Evolutionary conservation across 768 basidiomycete genomes (phyloP).

Genomic region (Amanita molliuscula): DNA sequence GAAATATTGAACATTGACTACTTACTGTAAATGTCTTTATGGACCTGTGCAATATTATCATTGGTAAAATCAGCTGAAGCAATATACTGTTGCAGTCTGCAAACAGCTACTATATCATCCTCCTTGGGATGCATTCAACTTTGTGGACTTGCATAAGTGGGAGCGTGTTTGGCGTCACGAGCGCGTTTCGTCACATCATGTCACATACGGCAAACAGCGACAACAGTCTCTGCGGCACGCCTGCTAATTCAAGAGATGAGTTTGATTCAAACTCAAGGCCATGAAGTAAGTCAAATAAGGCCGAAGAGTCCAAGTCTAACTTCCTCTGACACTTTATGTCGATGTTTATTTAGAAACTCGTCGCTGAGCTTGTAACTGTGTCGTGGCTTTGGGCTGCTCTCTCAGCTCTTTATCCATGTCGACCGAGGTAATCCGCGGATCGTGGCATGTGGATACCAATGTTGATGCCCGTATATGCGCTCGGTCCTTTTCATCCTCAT

Average conservation of each 20-base stretch:
- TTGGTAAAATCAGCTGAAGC: background rate
- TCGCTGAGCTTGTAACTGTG: background rate
- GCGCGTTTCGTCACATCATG: conserved; percentile 10
- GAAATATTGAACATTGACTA: too few relatives aligned
- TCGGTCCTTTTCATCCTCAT: background rate
- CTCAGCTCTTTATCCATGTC: background rate
- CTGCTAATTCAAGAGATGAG: too few relatives aligned
- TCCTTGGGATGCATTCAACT: conserved; percentile 1
- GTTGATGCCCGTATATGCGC: background rate
- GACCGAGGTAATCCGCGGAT: conserved; percentile 7
- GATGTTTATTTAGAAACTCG: conserved; percentile 1
- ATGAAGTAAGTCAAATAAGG: background rate
- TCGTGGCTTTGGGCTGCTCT: background rate
- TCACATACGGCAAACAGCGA: conserved; percentile 1
- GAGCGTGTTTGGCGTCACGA: conserved; percentile 6
- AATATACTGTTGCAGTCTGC: conserved; percentile 1
- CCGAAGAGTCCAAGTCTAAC: background rate
- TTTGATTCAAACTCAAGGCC: background rate
- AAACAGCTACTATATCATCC: background rate
- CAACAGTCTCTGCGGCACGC: too few relatives aligned
- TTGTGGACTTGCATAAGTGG: background rate
- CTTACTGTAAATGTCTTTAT: conserved; percentile 6
- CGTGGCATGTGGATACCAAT: background rate
- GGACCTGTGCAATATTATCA: background rate
- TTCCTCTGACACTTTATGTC: conserved; percentile 7